phyloP scores from a whole-genome alignment of 2,329 filamentous ascomycete species.

The Diplodia scrobiculata region DNA sequence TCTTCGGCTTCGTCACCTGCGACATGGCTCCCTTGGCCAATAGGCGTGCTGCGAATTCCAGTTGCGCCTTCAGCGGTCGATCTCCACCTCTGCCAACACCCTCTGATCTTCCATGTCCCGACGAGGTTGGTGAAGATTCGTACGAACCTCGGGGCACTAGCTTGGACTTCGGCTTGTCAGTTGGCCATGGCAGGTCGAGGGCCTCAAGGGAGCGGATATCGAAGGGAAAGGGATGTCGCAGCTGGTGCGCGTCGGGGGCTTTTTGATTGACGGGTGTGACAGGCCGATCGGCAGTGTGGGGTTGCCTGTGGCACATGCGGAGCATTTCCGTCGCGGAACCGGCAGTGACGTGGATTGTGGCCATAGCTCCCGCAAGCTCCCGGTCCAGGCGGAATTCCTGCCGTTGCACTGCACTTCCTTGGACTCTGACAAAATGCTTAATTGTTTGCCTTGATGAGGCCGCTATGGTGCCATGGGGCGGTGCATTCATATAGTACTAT shows the following conservation, averaged over 20 bases:
- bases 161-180: background rate
- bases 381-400: constrained; percentile 5
- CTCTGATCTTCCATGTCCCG: background rate
- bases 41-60: background rate
- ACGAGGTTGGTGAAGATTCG: background rate
- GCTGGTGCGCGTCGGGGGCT: constrained; percentile 9
- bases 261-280: constrained; percentile 19
- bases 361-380: constrained; percentile 18
- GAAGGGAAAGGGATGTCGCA: background rate
- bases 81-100: background rate
- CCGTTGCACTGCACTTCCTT: background rate
- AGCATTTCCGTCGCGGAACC: constrained; percentile 13
- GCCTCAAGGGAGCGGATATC: constrained; percentile 11
- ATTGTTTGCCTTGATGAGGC: background rate
- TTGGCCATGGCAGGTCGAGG: background rate
- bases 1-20: background rate
- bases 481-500: too few relatives aligned
- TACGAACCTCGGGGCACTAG: background rate
- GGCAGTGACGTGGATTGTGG: constrained; percentile 14
- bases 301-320: background rate
- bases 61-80: background rate
- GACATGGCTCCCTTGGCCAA: background rate
- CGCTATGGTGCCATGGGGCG: too few relatives aligned
- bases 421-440: too few relatives aligned
- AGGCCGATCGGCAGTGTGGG: constrained; percentile 4